These are phyloP conservation scores for Neospermospora avenae DNA, from an alignment of 2,329 filamentous ascomycete species.

Conservation along the genomic window DNA sequence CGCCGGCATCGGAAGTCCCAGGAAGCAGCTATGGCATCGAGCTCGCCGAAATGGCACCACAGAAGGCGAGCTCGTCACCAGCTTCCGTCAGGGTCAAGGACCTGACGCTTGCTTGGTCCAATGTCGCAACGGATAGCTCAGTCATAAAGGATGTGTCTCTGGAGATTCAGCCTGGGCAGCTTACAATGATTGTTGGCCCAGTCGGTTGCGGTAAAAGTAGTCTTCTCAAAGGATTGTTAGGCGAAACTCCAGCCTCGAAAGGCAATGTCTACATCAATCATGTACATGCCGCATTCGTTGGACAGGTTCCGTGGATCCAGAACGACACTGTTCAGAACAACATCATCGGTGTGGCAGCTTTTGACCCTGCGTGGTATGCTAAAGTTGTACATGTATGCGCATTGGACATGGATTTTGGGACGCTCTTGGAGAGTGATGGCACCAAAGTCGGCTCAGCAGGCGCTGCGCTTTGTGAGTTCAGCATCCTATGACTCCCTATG, in stretches of 20 bases:
- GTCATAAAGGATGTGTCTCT: slow-evolving; percentile 22
- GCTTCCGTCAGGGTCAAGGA: slow-evolving; percentile 22
- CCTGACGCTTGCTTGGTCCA: slow-evolving; percentile 20
- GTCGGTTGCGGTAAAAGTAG: slow-evolving; percentile 33
- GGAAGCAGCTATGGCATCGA: slow-evolving; percentile 11
- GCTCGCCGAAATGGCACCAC: slow-evolving; percentile 11
- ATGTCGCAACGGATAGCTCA: background rate
- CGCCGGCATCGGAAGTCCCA: background rate
- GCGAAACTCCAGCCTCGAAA: slow-evolving; percentile 21
- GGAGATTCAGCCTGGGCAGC: slow-evolving; percentile 13
- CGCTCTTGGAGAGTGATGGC: slow-evolving; percentile 30
- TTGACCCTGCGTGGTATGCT: slow-evolving; percentile 57
- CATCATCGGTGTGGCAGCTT: slow-evolving; percentile 39
- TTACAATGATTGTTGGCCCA: slow-evolving; percentile 31
- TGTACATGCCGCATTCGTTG: slow-evolving; percentile 38
- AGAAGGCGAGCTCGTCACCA: slow-evolving; percentile 3
- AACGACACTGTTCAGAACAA: slow-evolving; percentile 41
- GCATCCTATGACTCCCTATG: background rate
- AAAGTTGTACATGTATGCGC: slow-evolving; percentile 63
- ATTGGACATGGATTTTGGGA: slow-evolving; percentile 51
- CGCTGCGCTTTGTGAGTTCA: slow-evolving; percentile 26
- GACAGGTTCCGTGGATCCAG: slow-evolving; percentile 44
- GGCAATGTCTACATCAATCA: slow-evolving; percentile 22
- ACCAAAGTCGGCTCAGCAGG: slow-evolving; percentile 31
- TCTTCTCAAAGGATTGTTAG: slow-evolving; percentile 27